Base-by-base conservation (phyloP, 2,329 filamentous ascomycete genomes). In the Exophiala bonariae region DNA sequence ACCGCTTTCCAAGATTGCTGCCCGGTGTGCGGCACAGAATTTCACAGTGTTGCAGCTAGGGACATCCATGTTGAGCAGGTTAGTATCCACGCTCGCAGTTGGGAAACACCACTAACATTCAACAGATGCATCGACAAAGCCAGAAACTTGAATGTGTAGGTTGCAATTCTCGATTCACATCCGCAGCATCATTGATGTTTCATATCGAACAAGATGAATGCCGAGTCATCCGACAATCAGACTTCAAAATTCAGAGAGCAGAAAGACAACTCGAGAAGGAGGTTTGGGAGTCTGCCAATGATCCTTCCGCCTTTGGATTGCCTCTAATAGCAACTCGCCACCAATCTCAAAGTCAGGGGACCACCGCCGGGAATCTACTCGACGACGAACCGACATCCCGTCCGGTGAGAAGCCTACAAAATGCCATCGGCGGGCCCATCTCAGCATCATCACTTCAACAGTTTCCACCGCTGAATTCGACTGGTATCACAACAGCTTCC, bases 191-290 rank as follows among this genome's bases (percentile, higher is more conserved):
- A 4, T 62, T 81, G 31, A 73, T 82, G 47, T 63, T 64, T 13
- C 81, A 84, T 54, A 69, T 83, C 16, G 79, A 83, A 56, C 66
- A 69, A 8, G 73, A 73, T 16, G 61, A 74, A 28, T 84, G 81
- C 58, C 38, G 53, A 0, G 62, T 61, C 2, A 75, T 81, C 50
- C 57, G 53, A 2, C 54, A 65, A 1, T 49, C 60, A 1, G 64
- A 75, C 10, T 78, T 81, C 49, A 60, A 69, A 13, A 66, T 67
- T n/a, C 67, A 75, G 37, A 68, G 79, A 17, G 67, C 73, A 13
- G 74, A 79, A 59, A 80, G 77, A 56, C 61, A 70, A 23, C 65
- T 80, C 32, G 61, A 75, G 42, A 70, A 65, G 44, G 62, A 62
- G 37, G 61, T 56, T 1, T 58, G 66, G 55, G 28, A 33, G 18